Evolutionary conservation across 2,329 filamentous ascomycete genomes (phyloP).

Genomic region (Botrytis elliptica): DNA sequence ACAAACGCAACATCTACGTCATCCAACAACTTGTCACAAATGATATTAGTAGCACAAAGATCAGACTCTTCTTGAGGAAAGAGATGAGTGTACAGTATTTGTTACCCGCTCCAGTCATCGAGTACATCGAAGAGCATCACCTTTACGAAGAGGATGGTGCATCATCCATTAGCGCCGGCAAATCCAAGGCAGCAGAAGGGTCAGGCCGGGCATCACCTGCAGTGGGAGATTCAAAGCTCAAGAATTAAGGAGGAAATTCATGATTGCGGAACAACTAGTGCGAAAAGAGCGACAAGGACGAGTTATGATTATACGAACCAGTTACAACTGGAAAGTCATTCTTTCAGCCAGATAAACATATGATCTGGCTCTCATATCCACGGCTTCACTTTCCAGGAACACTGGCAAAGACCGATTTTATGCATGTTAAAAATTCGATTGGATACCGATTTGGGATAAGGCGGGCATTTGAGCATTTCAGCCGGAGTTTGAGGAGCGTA

Average conservation of each 20-base stretch:
- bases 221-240: constrained; percentile 25
- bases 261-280: not conserved
- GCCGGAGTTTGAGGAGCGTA: not conserved
- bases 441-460: constrained; percentile 14
- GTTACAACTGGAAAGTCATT: constrained; percentile 8
- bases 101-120: constrained; percentile 71
- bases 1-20: constrained; percentile 70
- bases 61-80: constrained; percentile 74
- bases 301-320: constrained; percentile 12
- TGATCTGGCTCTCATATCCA: not conserved
- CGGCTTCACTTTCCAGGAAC: not conserved
- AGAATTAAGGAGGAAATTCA: constrained; percentile 18
- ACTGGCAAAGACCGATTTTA: not conserved
- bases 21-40: constrained; percentile 87
- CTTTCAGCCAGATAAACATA: not conserved
- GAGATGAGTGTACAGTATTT: constrained; percentile 80
- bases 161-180: constrained; percentile 29
- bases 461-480: constrained; percentile 11
- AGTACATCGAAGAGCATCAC: constrained; percentile 67
- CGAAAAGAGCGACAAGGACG: not conserved
- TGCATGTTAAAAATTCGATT: constrained; percentile 16
- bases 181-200: constrained; percentile 27
- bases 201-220: constrained; percentile 25
- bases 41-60: constrained; percentile 79
- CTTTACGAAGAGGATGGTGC: constrained; percentile 56